Percentiles rank a stretch among this genome's conserved stretches.
phyloP scores from a whole-genome alignment of 768 basidiomycete species.

The Naganishia onofrii region DNA sequence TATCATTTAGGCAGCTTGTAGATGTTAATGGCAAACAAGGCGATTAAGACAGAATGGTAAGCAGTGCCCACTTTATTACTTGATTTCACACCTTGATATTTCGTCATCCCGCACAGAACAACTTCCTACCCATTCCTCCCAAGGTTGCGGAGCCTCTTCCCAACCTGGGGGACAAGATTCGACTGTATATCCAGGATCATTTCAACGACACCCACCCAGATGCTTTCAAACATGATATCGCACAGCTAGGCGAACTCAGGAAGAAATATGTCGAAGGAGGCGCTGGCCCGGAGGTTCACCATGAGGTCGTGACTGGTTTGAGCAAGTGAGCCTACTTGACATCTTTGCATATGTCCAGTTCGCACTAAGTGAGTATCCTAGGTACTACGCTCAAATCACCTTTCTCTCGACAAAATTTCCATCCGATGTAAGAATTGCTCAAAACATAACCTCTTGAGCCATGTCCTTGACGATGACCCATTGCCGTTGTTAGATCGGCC shows the following conservation, averaged over 20 bases:
- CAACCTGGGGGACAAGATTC: constrained; percentile 51
- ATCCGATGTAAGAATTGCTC: constrained; percentile 60
- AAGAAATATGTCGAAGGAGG: constrained; percentile 60
- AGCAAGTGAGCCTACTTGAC: constrained; percentile 59
- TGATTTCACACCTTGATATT: neutral
- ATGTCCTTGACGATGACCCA: neutral
- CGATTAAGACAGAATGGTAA: neutral
- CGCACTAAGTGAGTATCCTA: constrained; percentile 47
- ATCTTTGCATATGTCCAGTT: too few species aligned
- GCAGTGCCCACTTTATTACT: neutral
- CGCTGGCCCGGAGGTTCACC: constrained; percentile 59
- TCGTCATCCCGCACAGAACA: constrained; percentile 37
- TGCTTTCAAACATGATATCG: constrained; percentile 74
- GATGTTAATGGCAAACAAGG: too few species aligned
- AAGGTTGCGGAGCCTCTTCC: constrained; percentile 48
- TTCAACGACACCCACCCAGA: constrained; percentile 76
- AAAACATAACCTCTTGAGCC: neutral
- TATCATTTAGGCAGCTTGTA: too few species aligned
- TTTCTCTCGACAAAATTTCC: constrained; percentile 83
- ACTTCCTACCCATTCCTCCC: constrained; percentile 49
- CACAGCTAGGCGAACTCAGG: constrained; percentile 66
- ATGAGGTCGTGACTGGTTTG: constrained; percentile 51
- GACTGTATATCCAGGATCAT: constrained; percentile 64
- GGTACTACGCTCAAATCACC: constrained; percentile 86
- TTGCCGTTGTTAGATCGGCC: constrained; percentile 39